Evolutionary conservation across 768 basidiomycete genomes (phyloP).

Genomic region (Kwoniella sp.): DNA sequence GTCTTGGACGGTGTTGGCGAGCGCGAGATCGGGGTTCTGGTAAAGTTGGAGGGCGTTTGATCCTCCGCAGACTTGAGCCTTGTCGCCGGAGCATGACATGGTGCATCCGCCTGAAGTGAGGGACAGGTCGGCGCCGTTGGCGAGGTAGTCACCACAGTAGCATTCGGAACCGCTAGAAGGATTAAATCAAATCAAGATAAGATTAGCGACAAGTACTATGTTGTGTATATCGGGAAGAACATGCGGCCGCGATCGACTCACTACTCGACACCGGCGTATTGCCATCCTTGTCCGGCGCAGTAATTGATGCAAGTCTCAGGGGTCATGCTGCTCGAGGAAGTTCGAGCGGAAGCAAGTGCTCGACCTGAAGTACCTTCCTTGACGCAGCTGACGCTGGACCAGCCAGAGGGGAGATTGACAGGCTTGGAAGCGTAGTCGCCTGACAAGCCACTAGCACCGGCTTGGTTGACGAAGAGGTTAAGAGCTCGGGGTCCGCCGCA

Average conservation of each 20-base stretch:
- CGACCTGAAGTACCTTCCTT: slow-evolving; percentile 25
- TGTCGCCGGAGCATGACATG: slow-evolving; percentile 25
- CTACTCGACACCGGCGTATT: slow-evolving; percentile 30
- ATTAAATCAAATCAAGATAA: no score
- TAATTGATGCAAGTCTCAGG: slow-evolving; percentile 25
- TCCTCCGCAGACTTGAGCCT: slow-evolving; percentile 15
- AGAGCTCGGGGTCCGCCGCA: background rate
- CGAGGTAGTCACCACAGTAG: slow-evolving; percentile 31
- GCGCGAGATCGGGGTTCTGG: slow-evolving; percentile 21
- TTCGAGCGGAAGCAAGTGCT: slow-evolving; percentile 36
- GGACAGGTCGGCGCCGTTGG: slow-evolving; percentile 28
- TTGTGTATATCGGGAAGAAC: no score
- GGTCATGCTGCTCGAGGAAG: slow-evolving; percentile 29
- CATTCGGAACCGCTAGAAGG: slow-evolving; percentile 37
- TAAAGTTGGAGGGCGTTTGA: slow-evolving; percentile 23
- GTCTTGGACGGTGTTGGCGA: slow-evolving; percentile 7
- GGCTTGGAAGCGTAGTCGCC: background rate
- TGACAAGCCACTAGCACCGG: background rate
- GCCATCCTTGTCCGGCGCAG: slow-evolving; percentile 30
- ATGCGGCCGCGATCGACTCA: no score
- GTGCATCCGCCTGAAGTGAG: slow-evolving; percentile 1
- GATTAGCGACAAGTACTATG: no score
- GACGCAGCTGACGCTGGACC: slow-evolving; percentile 6
- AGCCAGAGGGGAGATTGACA: slow-evolving; percentile 15
- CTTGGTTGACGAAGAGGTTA: background rate